These are phyloP conservation scores for Aaosphaeria arxii DNA, from an alignment of 2,329 filamentous ascomycete genomes.

Conservation along the genomic window DNA sequence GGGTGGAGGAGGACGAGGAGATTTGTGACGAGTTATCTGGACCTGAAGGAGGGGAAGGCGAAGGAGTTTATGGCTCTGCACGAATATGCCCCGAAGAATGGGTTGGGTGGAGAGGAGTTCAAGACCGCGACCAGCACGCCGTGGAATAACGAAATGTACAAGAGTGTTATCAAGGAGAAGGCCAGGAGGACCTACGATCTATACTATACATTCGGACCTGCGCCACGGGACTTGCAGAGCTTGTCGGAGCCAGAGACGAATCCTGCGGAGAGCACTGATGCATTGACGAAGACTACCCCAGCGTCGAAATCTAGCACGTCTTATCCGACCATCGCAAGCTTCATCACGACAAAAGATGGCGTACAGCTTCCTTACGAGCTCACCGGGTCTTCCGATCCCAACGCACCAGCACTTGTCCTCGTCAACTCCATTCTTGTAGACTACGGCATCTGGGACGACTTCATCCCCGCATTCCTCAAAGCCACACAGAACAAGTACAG, in stretches of 20 bases:
- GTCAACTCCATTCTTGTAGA: slow-evolving; percentile 78
- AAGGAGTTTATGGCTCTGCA: slow-evolving; percentile 64
- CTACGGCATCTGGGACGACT: slow-evolving; percentile 75
- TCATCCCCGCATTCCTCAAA: slow-evolving; percentile 60
- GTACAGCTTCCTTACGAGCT: slow-evolving; percentile 70
- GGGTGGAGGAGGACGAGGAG: slow-evolving; percentile 75
- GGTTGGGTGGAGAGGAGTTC: slow-evolving; percentile 63
- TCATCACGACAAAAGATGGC: slow-evolving; percentile 65
- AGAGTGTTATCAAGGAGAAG: slow-evolving; percentile 57
- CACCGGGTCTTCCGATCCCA: slow-evolving; percentile 65
- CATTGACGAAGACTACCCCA: slow-evolving; percentile 54
- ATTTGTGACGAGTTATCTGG: slow-evolving; percentile 64
- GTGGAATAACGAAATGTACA: slow-evolving; percentile 59
- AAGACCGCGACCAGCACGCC: slow-evolving; percentile 61
- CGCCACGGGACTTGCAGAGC: slow-evolving; percentile 63
- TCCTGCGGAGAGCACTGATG: slow-evolving; percentile 52
- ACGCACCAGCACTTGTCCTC: slow-evolving; percentile 71
- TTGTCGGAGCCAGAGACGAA: slow-evolving; percentile 50
- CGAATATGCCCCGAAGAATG: slow-evolving; percentile 68
- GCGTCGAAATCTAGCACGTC: slow-evolving; percentile 28
- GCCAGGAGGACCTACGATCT: slow-evolving; percentile 64
- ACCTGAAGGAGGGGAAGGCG: slow-evolving; percentile 38
- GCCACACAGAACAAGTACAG: slow-evolving; percentile 61
- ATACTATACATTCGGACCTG: slow-evolving; percentile 77
- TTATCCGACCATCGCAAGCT: slow-evolving; percentile 60